phyloP scores from a whole-genome alignment of 139 green algal genomes.

The Micractinium conductrix region DNA sequence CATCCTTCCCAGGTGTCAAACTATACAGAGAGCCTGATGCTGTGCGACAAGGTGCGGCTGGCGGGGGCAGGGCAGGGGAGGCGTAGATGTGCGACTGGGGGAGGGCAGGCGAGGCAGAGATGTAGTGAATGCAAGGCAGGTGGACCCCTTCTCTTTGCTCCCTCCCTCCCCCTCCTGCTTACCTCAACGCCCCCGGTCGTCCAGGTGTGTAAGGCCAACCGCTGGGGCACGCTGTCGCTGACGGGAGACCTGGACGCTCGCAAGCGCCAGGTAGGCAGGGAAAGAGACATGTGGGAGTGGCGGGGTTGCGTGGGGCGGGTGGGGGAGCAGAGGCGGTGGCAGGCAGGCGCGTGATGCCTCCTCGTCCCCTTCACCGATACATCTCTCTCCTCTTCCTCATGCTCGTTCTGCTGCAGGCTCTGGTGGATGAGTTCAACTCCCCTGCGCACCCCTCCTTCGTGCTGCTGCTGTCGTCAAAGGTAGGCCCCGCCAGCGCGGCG shows the following conservation, averaged over 20 bases:
- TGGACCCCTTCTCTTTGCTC: neutral
- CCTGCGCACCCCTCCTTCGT: constrained; percentile 70
- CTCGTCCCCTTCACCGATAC: too few species aligned
- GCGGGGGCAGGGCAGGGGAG: neutral
- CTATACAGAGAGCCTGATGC: constrained; percentile 88
- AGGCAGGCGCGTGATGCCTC: too few species aligned
- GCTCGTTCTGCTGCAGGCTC: neutral
- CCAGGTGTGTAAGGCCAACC: constrained; percentile 81
- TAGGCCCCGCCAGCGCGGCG: too few species aligned
- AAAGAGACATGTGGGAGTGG: too few species aligned
- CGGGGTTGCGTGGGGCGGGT: too few species aligned
- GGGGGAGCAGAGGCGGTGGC: too few species aligned
- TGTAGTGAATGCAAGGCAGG: too few species aligned
- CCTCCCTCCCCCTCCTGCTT: neutral
- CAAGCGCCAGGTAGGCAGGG: constrained; percentile 91
- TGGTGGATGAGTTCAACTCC: constrained; percentile 78
- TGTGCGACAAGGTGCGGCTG: constrained; percentile 63
- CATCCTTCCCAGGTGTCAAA: too few species aligned
- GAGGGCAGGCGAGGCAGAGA: neutral
- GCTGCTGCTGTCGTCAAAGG: constrained; percentile 95
- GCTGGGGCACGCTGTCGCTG: constrained; percentile 87
- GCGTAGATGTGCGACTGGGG: neutral
- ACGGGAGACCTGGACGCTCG: constrained; percentile 86
- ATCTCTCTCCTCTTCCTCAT: neutral
- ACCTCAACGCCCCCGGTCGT: neutral